Percentiles rank a stretch among this genome's conserved stretches.
Conservation (phyloP, 257 asterid species). For the Solanum gandarillasii region DNA sequence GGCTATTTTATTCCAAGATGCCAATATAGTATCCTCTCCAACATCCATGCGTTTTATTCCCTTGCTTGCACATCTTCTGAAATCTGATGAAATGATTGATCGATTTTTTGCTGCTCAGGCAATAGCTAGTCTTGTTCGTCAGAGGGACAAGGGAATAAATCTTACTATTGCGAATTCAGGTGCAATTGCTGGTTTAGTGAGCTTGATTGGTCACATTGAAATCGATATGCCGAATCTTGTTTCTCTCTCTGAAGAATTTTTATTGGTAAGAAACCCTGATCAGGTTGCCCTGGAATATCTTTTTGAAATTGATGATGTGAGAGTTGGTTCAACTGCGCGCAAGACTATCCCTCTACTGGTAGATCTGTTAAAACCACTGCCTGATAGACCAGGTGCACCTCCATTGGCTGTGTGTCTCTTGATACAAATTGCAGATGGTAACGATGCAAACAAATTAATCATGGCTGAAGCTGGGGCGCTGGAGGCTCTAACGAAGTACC, state of each 20-base stretch:
- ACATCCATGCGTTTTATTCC: constrained; percentile 38
- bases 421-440: constrained; percentile 67
- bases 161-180: constrained; percentile 69
- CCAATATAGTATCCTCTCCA: constrained; percentile 45
- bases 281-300: constrained; percentile 52
- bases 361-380: constrained; percentile 75
- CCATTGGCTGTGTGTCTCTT: constrained; percentile 53
- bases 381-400: constrained; percentile 87
- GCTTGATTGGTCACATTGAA: constrained; percentile 60
- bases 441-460: constrained; percentile 53
- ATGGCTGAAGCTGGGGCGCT: constrained; percentile 86
- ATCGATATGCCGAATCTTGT: constrained; percentile 52
- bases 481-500: constrained; percentile 69
- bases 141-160: constrained; percentile 48
- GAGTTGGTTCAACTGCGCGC: constrained; percentile 55
- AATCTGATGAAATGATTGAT: constrained; percentile 59
- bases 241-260: constrained; percentile 65
- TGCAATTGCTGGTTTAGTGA: constrained; percentile 53
- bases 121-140: constrained; percentile 62
- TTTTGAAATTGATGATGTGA: constrained; percentile 66
- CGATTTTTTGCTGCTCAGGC: constrained; percentile 83
- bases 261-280: constrained; percentile 59
- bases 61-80: constrained; percentile 42
- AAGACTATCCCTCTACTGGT: constrained; percentile 68
- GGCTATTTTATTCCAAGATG: constrained; percentile 70